Percentiles rank a stretch among this genome's conserved stretches.
Conservation (phyloP, 345 rosid species). For the Pistacia atlantica region DNA sequence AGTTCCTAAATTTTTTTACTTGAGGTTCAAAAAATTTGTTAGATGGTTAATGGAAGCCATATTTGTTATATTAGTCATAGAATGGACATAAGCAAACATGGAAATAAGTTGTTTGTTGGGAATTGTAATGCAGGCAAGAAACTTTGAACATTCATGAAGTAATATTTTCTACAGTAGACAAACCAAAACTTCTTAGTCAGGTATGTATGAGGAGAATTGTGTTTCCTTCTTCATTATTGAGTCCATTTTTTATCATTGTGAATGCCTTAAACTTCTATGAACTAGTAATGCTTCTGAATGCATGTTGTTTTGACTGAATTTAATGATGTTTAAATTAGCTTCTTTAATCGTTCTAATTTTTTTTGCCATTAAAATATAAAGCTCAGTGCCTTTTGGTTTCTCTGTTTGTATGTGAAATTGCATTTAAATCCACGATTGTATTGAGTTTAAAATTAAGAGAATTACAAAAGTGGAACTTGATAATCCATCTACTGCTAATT, state of each 20-base stretch:
- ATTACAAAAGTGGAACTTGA: not conserved
- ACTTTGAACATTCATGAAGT: conserved; percentile 54
- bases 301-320: not conserved
- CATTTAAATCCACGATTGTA: not conserved
- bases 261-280: not conserved
- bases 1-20: not conserved
- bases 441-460: not conserved
- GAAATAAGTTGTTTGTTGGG: conserved; percentile 18
- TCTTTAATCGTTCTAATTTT: not conserved
- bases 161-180: conserved; percentile 68
- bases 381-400: not conserved
- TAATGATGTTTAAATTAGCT: not conserved
- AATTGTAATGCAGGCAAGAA: conserved; percentile 52
- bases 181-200: conserved; percentile 81
- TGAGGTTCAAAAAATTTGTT: too few relatives aligned
- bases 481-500: not conserved
- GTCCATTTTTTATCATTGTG: not conserved
- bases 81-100: conserved; percentile 2
- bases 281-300: not conserved
- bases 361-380: not conserved
- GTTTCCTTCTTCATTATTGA: not conserved
- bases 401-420: not conserved
- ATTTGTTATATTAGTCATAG: conserved; percentile 3
- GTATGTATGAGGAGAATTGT: conserved; percentile 30
- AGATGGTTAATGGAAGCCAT: not conserved